phyloP scores from a whole-genome alignment of 306 rosid genomes.

The Cucumis melo region DNA sequence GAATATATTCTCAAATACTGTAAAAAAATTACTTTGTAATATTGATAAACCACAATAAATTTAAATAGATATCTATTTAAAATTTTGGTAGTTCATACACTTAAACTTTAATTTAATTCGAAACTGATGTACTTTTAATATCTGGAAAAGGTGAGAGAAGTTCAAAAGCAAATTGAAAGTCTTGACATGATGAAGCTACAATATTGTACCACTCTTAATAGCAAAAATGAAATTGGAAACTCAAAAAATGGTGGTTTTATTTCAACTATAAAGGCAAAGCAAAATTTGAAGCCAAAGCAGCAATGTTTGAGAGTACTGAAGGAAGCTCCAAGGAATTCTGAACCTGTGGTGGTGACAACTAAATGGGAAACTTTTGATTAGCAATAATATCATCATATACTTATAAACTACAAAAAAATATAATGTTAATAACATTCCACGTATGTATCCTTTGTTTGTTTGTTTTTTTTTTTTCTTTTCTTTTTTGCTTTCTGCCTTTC shows the following conservation, averaged over 20 bases:
- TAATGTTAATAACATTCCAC: neutral
- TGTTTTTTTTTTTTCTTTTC: too few species aligned
- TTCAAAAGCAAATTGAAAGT: constrained; percentile 49
- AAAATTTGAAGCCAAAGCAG: neutral
- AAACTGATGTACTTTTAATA: neutral
- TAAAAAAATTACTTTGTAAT: too few species aligned
- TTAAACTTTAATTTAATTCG: neutral
- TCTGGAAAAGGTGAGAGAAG: constrained; percentile 49
- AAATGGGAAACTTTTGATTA: constrained; percentile 77
- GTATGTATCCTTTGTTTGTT: too few species aligned
- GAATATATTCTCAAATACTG: too few species aligned
- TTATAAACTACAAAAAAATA: neutral
- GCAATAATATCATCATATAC: neutral
- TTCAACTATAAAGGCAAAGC: neutral
- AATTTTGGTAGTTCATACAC: neutral
- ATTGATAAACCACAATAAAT: neutral
- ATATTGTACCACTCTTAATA: neutral
- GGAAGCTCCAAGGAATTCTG: neutral
- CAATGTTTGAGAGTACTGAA: neutral
- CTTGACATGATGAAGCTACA: constrained; percentile 44
- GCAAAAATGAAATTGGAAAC: neutral
- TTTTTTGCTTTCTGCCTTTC: too few species aligned
- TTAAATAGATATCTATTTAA: too few species aligned
- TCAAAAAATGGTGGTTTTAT: neutral
- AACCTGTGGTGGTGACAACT: constrained; percentile 25